These are phyloP conservation scores for Pseudogymnoascus sp. DNA, from an alignment of 2,329 filamentous ascomycete species.

Conservation along the genomic window DNA sequence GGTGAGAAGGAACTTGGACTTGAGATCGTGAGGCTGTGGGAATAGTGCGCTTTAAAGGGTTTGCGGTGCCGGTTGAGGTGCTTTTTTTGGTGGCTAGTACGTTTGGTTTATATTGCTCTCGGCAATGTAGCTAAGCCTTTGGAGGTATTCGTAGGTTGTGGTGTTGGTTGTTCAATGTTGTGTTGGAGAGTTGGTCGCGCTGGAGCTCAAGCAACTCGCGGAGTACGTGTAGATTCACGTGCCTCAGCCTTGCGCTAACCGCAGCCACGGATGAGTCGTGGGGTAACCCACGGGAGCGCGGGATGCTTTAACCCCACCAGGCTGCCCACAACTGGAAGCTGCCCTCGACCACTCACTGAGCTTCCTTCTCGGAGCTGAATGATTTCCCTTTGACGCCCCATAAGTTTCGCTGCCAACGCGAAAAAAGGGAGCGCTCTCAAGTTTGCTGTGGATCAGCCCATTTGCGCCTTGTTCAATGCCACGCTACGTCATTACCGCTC, in stretches of 20 bases:
- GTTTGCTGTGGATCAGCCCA: background rate
- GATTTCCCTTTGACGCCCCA: background rate
- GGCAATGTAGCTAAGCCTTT: background rate
- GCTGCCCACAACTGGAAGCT: background rate
- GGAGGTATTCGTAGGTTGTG: background rate
- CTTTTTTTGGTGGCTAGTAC: background rate
- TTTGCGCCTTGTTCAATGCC: background rate
- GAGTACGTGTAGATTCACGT: background rate
- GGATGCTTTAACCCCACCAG: background rate
- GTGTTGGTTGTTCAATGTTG: background rate
- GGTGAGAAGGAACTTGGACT: no score
- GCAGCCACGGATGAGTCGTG: background rate
- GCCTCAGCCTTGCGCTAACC: slow-evolving; percentile 1
- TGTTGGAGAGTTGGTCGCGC: background rate
- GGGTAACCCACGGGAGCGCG: background rate
- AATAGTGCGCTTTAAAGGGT: background rate
- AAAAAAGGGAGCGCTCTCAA: background rate
- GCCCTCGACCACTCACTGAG: background rate
- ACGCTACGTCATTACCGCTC: background rate
- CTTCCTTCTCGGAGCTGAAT: background rate
- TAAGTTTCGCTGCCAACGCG: background rate
- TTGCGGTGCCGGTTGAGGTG: background rate
- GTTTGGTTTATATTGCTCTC: background rate
- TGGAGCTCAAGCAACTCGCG: background rate
- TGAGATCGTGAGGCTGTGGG: background rate